phyloP scores from a whole-genome alignment of 345 rosid species.

The Arabis alpina region DNA sequence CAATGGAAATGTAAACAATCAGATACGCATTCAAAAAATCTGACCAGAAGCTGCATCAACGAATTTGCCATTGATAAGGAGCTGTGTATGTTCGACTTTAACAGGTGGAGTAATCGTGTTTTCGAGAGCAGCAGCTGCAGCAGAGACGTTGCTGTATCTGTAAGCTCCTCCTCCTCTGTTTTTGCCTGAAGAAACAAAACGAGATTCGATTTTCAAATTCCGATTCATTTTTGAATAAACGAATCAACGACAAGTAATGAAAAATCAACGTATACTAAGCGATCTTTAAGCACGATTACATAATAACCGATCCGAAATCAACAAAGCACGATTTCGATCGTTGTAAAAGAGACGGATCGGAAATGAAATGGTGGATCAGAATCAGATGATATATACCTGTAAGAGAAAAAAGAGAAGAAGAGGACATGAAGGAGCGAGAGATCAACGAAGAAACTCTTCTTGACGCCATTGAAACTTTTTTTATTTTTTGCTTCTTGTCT shows the following conservation, averaged over 20 bases:
- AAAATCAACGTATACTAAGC: background rate
- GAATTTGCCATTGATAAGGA: conserved; percentile 72
- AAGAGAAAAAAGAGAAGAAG: conserved; percentile 35
- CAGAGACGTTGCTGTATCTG: conserved; percentile 58
- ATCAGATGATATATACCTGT: background rate
- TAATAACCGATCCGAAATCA: conserved; percentile 16
- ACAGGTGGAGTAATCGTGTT: conserved; percentile 68
- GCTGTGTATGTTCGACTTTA: conserved; percentile 61
- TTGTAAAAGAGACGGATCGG: background rate
- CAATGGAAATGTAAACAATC: background rate
- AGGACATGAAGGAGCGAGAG: conserved; percentile 58
- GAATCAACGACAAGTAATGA: background rate
- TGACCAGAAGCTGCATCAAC: conserved; percentile 93
- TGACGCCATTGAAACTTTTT: conserved; percentile 52
- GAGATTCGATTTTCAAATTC: background rate
- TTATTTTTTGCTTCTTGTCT: background rate
- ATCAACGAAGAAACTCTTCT: conserved; percentile 53
- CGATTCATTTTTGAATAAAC: background rate
- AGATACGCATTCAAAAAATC: background rate
- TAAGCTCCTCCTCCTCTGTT: conserved; percentile 52
- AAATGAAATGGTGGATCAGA: background rate
- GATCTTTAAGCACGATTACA: too few relatives aligned
- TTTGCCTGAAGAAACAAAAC: conserved; percentile 52
- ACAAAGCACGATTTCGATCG: background rate
- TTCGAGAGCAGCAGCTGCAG: conserved; percentile 53